Conservation (phyloP, 1,284 basidiomycete species). For the Tranzscheliella williamsii region DNA sequence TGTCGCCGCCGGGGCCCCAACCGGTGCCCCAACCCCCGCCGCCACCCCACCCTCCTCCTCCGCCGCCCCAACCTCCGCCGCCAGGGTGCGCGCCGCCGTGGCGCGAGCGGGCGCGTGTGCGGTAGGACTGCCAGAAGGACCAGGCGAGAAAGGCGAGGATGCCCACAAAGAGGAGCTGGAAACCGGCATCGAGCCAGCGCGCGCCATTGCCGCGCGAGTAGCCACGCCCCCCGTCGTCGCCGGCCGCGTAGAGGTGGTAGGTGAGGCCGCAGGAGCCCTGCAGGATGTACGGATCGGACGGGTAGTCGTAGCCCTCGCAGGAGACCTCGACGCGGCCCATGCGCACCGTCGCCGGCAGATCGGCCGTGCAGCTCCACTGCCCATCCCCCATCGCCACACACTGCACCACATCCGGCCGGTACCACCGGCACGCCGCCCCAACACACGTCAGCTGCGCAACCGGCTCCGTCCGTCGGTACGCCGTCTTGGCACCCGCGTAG, state of each 20-base stretch:
- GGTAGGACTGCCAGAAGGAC: constrained; percentile 13
- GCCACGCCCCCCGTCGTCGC: not conserved
- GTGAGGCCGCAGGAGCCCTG: constrained; percentile 63
- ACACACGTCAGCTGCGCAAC: constrained; percentile 78
- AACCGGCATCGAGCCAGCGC: constrained; percentile 60
- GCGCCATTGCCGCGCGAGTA: constrained; percentile 5
- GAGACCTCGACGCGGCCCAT: constrained; percentile 81
- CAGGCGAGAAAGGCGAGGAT: constrained; percentile 26
- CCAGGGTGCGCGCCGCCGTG: constrained; percentile 42
- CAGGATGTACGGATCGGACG: constrained; percentile 79
- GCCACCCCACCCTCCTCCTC: constrained; percentile 58
- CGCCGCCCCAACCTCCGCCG: constrained; percentile 63
- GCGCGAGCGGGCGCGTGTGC: not conserved
- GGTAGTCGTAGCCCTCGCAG: constrained; percentile 82
- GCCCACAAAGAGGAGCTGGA: constrained; percentile 68
- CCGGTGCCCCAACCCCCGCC: constrained; percentile 41
- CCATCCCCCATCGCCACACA: constrained; percentile 76
- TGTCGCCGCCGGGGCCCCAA: not conserved
- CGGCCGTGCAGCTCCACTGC: constrained; percentile 74
- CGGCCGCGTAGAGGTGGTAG: constrained; percentile 18
- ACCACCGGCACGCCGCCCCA: constrained; percentile 76
- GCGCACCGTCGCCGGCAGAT: constrained; percentile 76
- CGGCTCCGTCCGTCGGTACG: constrained; percentile 70
- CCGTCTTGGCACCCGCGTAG: constrained; percentile 72
- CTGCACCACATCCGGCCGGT: constrained; percentile 81